Conservation (phyloP, 805 yeast genomes). For the Ogataea ramenticola region DNA sequence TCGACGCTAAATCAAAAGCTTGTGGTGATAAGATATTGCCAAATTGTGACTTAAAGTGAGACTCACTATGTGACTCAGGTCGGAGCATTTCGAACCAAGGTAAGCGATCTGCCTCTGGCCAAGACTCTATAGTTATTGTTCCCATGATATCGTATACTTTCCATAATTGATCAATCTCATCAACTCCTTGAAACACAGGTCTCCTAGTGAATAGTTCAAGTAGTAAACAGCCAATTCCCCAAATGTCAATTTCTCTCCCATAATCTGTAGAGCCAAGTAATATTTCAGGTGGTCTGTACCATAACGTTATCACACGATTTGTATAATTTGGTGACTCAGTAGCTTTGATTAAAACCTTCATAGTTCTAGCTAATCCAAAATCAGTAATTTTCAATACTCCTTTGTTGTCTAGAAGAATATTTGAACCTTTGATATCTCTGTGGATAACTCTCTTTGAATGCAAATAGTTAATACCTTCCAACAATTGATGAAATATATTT, state of each 20-base stretch:
- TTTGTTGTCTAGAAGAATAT: conserved; percentile 53
- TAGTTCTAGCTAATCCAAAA: conserved; percentile 73
- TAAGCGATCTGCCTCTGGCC: conserved; percentile 73
- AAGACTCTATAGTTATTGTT: conserved; percentile 60
- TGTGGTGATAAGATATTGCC: conserved; percentile 35
- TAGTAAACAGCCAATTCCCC: conserved; percentile 94
- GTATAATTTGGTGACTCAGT: conserved; percentile 74
- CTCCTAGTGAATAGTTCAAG: conserved; percentile 69
- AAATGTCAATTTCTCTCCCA: conserved; percentile 85
- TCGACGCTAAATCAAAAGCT: conserved; percentile 58
- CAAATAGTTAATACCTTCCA: conserved; percentile 62
- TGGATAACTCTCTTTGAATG: conserved; percentile 67
- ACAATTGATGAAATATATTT: conserved; percentile 55
- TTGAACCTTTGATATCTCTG: conserved; percentile 79
- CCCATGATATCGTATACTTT: conserved; percentile 83
- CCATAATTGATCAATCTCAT: conserved; percentile 78
- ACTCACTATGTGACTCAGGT: conserved; percentile 39
- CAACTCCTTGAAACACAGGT: conserved; percentile 82
- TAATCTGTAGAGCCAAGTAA: conserved; percentile 86
- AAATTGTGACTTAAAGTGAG: conserved; percentile 35
- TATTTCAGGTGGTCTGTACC: conserved; percentile 97
- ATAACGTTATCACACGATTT: conserved; percentile 88
- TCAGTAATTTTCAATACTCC: conserved; percentile 72
- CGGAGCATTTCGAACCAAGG: conserved; percentile 92
- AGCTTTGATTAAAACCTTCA: conserved; percentile 45